These are phyloP conservation scores for Rhizopogon vesiculosus DNA, from an alignment of 768 basidiomycete species.

Conservation along the genomic window DNA sequence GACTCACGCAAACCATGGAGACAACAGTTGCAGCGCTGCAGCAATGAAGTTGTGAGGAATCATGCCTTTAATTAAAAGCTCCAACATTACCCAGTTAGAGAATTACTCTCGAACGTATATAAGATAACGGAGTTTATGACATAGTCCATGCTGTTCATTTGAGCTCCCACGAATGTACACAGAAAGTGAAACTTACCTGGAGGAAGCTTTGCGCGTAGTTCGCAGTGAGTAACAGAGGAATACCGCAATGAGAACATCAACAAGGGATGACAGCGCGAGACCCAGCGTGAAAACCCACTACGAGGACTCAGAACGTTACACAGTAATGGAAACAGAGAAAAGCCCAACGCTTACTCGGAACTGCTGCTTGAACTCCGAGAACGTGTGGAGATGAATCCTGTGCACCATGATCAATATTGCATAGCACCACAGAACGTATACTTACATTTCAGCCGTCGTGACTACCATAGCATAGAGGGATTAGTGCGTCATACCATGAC, in stretches of 20 bases:
- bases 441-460: slow-evolving; percentile 27
- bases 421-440: background rate
- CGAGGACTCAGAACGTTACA: slow-evolving; percentile 5
- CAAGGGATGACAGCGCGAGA: slow-evolving; percentile 41
- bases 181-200: slow-evolving; percentile 22
- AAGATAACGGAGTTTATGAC: slow-evolving; percentile 43
- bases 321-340: slow-evolving; percentile 5
- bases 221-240: slow-evolving; percentile 40
- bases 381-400: slow-evolving; percentile 24
- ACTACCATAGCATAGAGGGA: slow-evolving; percentile 16
- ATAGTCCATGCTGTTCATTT: slow-evolving; percentile 35
- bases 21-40: slow-evolving; percentile 35
- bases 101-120: slow-evolving; percentile 51
- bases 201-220: slow-evolving; percentile 33
- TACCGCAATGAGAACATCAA: slow-evolving; percentile 47
- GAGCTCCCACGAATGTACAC: background rate
- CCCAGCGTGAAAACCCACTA: slow-evolving; percentile 52
- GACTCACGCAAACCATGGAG: slow-evolving; percentile 39
- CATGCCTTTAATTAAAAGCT: background rate
- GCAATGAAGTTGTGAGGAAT: background rate
- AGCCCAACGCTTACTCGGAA: slow-evolving; percentile 13
- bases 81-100: slow-evolving; percentile 37
- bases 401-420: background rate
- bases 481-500: slow-evolving; percentile 7
- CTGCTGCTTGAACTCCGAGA: slow-evolving; percentile 17